phyloP scores from a whole-genome alignment of 177 flowering plant species.

The Vitis hybrid region DNA sequence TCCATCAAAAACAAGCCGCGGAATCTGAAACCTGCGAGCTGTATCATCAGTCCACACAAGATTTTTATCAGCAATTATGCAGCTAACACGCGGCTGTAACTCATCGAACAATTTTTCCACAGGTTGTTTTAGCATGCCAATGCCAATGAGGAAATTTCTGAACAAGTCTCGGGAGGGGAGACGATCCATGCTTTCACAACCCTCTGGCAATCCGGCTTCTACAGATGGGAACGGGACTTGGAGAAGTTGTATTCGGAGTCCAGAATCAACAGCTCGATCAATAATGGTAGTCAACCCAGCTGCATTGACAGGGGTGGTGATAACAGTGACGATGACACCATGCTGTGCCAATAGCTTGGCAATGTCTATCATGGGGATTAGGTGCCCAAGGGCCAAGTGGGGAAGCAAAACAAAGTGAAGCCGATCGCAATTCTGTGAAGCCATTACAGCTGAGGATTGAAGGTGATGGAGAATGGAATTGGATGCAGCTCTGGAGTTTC shows the following conservation, averaged over 20 bases:
- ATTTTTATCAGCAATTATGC: slow-evolving; percentile 7
- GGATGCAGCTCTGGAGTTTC: too few species aligned
- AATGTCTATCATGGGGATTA: slow-evolving; percentile 1
- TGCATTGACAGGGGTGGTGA: background rate
- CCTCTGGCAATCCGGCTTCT: slow-evolving; percentile 26
- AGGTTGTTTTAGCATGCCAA: background rate
- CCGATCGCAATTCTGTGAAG: background rate
- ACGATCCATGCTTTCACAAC: slow-evolving; percentile 10
- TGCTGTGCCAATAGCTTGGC: background rate
- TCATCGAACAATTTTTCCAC: background rate
- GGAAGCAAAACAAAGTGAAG: background rate
- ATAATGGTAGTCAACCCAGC: background rate
- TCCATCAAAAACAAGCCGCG: background rate
- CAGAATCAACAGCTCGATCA: background rate
- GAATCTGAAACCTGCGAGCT: slow-evolving; percentile 2
- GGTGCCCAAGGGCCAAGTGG: background rate
- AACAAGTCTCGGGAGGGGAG: slow-evolving; percentile 4
- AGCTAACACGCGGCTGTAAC: background rate
- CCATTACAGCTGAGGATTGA: too few species aligned
- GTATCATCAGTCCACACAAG: slow-evolving; percentile 6
- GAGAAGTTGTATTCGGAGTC: background rate
- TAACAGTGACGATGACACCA: background rate
- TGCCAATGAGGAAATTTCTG: slow-evolving; percentile 1
- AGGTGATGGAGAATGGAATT: too few species aligned
- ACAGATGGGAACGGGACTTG: background rate